Evolutionary conservation across 2,329 filamentous ascomycete species (phyloP), one percentile per base, ranked within the genome.

Genomic region (Didymella segeticola): DNA sequence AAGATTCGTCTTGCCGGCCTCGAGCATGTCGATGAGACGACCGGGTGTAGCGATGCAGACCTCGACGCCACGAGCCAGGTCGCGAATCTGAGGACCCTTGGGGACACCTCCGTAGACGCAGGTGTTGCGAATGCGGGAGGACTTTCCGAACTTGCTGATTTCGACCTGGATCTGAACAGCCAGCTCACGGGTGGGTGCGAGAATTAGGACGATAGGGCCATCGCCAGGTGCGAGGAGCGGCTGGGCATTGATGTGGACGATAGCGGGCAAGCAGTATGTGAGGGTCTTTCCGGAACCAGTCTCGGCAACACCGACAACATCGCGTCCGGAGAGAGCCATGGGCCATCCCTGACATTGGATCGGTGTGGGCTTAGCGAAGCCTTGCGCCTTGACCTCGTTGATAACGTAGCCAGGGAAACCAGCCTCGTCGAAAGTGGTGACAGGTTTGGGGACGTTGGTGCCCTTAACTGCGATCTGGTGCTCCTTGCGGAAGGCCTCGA

Each of bases 311-410:
- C 95, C 95, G 70, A 98, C 93, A 57, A 98, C 93, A 76, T 99
- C 95, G 68, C 95, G 93, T 80, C 95, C 95, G 66, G 93, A 96
- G 45, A 99, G 87, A 73, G 95, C 93, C 95, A 98, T 98, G 60
- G 95, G 95, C 95, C 95, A 98, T 61, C 95, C 95, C 77, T 98
- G 95, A 15, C 93, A 96, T 79, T 99, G 95, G 77, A 99, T 98
- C 61, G 95, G 89, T 34, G 95, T 99, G 31, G 95, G 95, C 49
- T 88, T 89, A 59, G 89, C 86, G 79, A 99, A 99, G 37, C 95
- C 95, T 79, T 98, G 93, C 20, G 92, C 90, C 86, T 99, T 99
- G 73, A 99, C 95, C 77, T 99, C 95, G 70, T 91, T 93, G 85
- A 99, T 95, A 61, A 99, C 95, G 75, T 99, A 99, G 68, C 87